Conservation (phyloP, 2,329 filamentous ascomycete species). For the Claviceps sp. region DNA sequence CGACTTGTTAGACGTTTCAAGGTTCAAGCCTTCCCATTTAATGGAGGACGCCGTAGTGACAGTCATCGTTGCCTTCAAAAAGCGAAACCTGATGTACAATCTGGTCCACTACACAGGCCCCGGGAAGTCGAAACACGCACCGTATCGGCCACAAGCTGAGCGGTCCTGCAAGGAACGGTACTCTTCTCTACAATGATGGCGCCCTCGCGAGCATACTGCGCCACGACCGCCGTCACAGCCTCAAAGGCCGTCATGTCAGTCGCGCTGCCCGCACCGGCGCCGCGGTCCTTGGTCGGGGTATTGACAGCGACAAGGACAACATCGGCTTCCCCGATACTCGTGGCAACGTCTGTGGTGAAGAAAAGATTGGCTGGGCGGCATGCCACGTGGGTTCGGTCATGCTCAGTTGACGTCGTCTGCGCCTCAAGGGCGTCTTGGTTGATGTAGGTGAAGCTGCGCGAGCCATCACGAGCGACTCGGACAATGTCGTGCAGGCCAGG, state of each 20-base stretch:
- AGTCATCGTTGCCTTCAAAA: too few relatives aligned
- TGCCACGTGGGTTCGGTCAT: conserved; percentile 21
- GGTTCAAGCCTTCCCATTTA: too few relatives aligned
- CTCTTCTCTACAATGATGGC: conserved; percentile 73
- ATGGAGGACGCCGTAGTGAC: too few relatives aligned
- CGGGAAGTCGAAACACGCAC: conserved; percentile 27
- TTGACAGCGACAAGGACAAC: conserved; percentile 66
- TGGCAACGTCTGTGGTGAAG: conserved; percentile 56
- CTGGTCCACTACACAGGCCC: not conserved
- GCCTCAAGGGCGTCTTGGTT: conserved; percentile 22
- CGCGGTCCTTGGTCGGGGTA: conserved; percentile 62
- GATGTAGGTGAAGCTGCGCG: conserved; percentile 28
- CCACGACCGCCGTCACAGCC: conserved; percentile 53
- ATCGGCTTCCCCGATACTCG: conserved; percentile 52
- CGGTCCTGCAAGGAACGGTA: conserved; percentile 65
- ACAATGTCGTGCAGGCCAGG: conserved; percentile 58
- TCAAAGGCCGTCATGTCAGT: conserved; percentile 64
- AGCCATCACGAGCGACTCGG: conserved; percentile 47
- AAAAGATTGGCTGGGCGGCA: conserved; percentile 51
- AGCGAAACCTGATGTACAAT: too few relatives aligned
- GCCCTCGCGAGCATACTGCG: conserved; percentile 48
- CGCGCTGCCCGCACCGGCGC: conserved; percentile 55
- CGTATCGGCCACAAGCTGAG: conserved; percentile 54
- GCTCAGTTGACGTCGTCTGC: conserved; percentile 18
- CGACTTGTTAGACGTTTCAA: too few relatives aligned